Base-by-base conservation (phyloP, 2,329 filamentous ascomycete genomes). In the Arthrinium phaeospermum region DNA sequence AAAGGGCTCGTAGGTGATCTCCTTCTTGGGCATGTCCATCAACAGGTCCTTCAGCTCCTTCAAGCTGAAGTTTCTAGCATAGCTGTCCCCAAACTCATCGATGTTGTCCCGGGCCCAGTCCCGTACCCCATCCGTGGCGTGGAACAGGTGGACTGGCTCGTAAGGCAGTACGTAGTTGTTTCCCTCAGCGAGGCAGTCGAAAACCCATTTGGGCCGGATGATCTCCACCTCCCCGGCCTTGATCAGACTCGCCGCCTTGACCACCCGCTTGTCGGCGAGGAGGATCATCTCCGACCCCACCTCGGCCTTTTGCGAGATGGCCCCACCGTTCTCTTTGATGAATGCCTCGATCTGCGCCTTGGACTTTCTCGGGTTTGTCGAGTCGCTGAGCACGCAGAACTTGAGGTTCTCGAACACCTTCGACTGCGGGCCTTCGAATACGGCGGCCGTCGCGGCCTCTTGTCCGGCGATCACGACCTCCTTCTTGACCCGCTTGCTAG, bases 321-420 rank as follows among this genome's bases (percentile, higher is more conserved):
- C 89, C 7, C 95, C 96, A 4, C 96, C 96, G 74, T 98, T 91
- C 6, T 91, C 89, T 81, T 96, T 98, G 77, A 98, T 89, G 0
- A 97, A 82, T 12, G 89, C 86, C 81, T 98, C 95, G 1, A 99
- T 84, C 74, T 97, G 91, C 0, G 88, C 85, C 81, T 98, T 98
- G 7, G 88, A 88, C 80, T 91, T 94, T 82, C 94, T 96, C 0
- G 94, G 93, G 57, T 88, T 86, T 1, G 87, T 80, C 41, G 92
- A 91, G 70, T 97, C 95, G 1, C 93, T 95, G 79, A 98, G 88
- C 27, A 98, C 89, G 83, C 91, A 97, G 79, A 98, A 97, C 53
- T 90, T 91, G 19, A 96, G 82, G 0, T 93, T 93, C 12, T 91
- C 86, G 75, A 98, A 98, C 0, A 97, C 80, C 64, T 89, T 87